A percentile compares a stretch with the other conserved stretches of the same genome.
Evolutionary conservation across 768 basidiomycete genomes (phyloP).

Genomic region (Multifurca ochricompacta): DNA sequence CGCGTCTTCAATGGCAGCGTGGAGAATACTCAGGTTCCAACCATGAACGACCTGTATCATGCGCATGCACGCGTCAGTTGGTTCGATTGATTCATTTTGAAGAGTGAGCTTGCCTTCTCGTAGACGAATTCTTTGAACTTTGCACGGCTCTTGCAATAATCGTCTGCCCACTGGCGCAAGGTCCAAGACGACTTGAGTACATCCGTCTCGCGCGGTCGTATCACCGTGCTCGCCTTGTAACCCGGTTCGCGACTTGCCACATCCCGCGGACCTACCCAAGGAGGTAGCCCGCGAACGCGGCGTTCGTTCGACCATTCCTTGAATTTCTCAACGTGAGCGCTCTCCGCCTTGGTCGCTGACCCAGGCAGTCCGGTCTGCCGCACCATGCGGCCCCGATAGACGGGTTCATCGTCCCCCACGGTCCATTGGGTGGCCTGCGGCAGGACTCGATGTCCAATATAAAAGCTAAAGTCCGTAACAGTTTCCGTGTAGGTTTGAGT

Average conservation of each 20-base stretch:
- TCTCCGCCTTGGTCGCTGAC: conserved; percentile 33
- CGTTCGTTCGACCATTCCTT: conserved; percentile 41
- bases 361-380: conserved; percentile 40
- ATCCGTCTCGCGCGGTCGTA: not conserved
- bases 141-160: conserved; percentile 63
- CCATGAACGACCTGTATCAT: conserved; percentile 41
- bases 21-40: conserved; percentile 41
- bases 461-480: conserved; percentile 62
- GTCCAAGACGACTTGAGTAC: conserved; percentile 21
- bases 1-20: conserved; percentile 29
- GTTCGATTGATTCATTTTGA: not conserved
- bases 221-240: not conserved
- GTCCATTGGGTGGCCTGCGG: conserved; percentile 43
- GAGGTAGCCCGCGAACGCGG: conserved; percentile 39
- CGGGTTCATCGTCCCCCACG: conserved; percentile 51
- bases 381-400: conserved; percentile 54
- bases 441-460: conserved; percentile 42
- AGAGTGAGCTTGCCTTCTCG: conserved; percentile 39
- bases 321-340: conserved; percentile 35
- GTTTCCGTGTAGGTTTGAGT: conserved; percentile 32
- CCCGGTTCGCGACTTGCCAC: not conserved
- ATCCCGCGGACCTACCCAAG: conserved; percentile 29
- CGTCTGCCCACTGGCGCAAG: conserved; percentile 59
- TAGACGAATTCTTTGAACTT: conserved; percentile 74
- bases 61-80: not conserved